Conservation (phyloP, 2,329 filamentous ascomycete genomes). For the Sphaerulina vaccinii region DNA sequence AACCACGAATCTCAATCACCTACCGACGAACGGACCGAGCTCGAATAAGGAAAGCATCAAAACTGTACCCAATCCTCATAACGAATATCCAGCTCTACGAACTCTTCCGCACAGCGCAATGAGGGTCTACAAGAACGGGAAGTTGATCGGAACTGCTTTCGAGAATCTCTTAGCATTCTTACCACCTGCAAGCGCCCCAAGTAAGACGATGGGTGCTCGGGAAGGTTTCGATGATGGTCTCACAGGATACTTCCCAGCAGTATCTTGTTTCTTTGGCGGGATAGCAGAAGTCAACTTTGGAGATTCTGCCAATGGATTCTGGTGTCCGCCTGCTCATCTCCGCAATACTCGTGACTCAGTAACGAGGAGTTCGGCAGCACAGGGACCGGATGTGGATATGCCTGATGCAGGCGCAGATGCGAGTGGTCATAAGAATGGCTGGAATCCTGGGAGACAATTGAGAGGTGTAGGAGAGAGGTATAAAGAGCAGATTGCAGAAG, state of each 20-base stretch:
- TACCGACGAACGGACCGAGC: conserved; percentile 52
- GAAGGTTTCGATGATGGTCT: conserved; percentile 91
- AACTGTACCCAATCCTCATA: conserved; percentile 68
- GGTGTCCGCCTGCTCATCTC: conserved; percentile 70
- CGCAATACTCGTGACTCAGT: conserved; percentile 26
- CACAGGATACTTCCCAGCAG: conserved; percentile 90
- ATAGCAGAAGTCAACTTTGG: conserved; percentile 93
- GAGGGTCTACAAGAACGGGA: conserved; percentile 89
- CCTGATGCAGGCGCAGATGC: conserved; percentile 27
- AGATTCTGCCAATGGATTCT: conserved; percentile 77
- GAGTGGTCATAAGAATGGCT: conserved; percentile 27
- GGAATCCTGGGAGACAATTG: conserved; percentile 40
- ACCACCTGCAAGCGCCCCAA: conserved; percentile 78
- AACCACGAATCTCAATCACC: conserved; percentile 56
- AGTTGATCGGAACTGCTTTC: conserved; percentile 81
- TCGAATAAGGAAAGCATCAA: conserved; percentile 46
- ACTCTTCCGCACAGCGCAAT: conserved; percentile 85
- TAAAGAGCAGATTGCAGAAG: conserved; percentile 90
- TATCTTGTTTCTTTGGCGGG: conserved; percentile 88
- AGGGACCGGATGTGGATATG: conserved; percentile 38
- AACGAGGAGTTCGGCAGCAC: not conserved
- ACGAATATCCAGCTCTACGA: conserved; percentile 70
- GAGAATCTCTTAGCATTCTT: conserved; percentile 86
- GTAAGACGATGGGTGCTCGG: conserved; percentile 67
- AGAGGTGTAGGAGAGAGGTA: conserved; percentile 75